phyloP scores from a whole-genome alignment of 306 rosid genomes.

The Quercus rubra region DNA sequence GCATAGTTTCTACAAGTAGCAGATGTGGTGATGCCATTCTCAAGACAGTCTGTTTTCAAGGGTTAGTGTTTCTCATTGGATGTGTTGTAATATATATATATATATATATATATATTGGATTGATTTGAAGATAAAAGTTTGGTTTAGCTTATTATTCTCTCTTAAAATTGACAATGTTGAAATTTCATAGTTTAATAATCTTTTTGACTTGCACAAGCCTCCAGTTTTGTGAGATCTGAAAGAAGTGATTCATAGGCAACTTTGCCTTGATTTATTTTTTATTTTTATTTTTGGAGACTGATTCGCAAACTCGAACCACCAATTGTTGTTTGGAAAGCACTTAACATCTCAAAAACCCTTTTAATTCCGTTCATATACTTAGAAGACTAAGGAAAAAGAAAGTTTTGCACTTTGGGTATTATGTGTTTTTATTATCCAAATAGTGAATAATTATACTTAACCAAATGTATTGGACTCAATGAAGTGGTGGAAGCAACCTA shows the following conservation, averaged over 20 bases:
- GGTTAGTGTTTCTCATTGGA: constrained; percentile 12
- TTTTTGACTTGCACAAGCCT: no score
- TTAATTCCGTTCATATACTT: neutral
- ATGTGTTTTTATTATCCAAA: neutral
- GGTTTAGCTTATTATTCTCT: no score
- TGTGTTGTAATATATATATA: neutral
- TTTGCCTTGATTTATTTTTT: no score
- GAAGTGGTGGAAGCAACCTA: neutral
- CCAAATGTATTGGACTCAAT: neutral
- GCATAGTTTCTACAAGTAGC: constrained; percentile 7
- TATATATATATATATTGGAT: neutral
- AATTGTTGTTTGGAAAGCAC: no score
- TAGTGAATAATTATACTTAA: neutral
- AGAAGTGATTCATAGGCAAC: no score
- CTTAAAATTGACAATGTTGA: no score
- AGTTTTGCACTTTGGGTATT: neutral
- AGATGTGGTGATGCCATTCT: constrained; percentile 4
- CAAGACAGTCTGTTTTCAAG: constrained; percentile 16
- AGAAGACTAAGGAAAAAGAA: neutral
- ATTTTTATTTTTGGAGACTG: no score
- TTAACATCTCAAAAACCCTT: no score
- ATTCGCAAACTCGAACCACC: no score
- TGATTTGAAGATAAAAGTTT: neutral
- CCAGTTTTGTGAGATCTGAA: no score
- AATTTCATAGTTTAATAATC: no score